Evolutionary conservation across 352 stramenopile species (phyloP).

Genomic region (Globisporangium irregulare): DNA sequence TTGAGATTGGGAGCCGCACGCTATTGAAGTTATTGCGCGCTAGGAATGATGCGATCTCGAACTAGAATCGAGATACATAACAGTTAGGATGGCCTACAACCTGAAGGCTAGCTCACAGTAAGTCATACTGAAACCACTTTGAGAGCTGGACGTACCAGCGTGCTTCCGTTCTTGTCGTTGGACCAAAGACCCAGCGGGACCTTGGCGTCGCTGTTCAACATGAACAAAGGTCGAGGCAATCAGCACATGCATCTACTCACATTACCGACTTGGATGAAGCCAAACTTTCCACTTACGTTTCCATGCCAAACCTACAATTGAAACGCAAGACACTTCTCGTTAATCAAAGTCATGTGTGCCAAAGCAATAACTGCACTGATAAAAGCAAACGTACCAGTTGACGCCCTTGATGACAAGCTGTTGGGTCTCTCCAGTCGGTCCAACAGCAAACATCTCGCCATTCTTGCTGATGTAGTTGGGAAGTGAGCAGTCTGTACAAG

Average conservation of each 20-base stretch:
- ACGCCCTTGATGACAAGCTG: slow-evolving; percentile 18
- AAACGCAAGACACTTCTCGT: not conserved
- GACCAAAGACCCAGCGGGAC: slow-evolving; percentile 64
- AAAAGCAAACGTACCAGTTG: slow-evolving; percentile 14
- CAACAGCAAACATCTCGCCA: slow-evolving; percentile 21
- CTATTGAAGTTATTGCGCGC: slow-evolving; percentile 49
- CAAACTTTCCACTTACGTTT: slow-evolving; percentile 12
- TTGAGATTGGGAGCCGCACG: slow-evolving; percentile 39
- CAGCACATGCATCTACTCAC: not conserved
- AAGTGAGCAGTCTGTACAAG: slow-evolving; percentile 10
- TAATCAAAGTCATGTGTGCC: not conserved
- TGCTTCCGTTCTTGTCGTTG: slow-evolving; percentile 57
- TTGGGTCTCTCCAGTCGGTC: slow-evolving; percentile 13
- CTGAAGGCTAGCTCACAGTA: not conserved
- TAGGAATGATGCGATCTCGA: slow-evolving; percentile 43
- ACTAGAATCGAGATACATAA: slow-evolving; percentile 14
- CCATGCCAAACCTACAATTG: slow-evolving; percentile 17
- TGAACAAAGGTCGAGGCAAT: not conserved
- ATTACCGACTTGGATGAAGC: not conserved
- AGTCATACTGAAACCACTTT: not conserved
- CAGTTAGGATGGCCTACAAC: not conserved
- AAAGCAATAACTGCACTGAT: too few species aligned
- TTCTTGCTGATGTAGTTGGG: slow-evolving; percentile 28
- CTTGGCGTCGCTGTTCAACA: slow-evolving; percentile 23
- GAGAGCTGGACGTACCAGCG: slow-evolving; percentile 23